A percentile compares a stretch with the other conserved stretches of the same genome.
Conservation (phyloP, 208 protist species). For the Leishmania lainsoni region DNA sequence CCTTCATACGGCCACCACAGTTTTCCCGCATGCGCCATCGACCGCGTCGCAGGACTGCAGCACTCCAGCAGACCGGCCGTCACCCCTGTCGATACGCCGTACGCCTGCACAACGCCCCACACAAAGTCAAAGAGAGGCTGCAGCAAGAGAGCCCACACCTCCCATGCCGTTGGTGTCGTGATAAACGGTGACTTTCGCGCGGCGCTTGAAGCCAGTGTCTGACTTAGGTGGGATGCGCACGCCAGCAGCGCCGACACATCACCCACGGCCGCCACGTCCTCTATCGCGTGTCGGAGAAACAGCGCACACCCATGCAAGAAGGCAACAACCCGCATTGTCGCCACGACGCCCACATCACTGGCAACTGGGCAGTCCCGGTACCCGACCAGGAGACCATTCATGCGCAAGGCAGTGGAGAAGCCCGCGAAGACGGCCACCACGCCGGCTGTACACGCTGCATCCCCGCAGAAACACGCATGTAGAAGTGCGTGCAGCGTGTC, state of each 20-base stretch:
- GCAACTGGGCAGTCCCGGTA: background rate
- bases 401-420: constrained; percentile 19
- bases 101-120: constrained; percentile 27
- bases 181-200: background rate
- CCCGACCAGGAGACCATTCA: constrained; percentile 19
- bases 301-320: constrained; percentile 23
- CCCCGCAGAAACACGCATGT: background rate
- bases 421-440: constrained; percentile 29
- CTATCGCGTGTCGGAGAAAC: constrained; percentile 16
- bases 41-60: constrained; percentile 27
- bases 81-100: constrained; percentile 11
- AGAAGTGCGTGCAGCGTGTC: constrained; percentile 21
- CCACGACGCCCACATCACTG: background rate
- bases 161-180: background rate
- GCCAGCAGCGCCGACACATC: constrained; percentile 28
- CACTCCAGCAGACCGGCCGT: constrained; percentile 11
- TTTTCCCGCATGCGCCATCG: constrained; percentile 12
- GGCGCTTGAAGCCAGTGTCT: background rate
- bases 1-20: background rate
- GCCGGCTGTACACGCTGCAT: background rate
- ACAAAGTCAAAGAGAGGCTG: constrained; percentile 33
- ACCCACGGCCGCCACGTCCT: constrained; percentile 17
- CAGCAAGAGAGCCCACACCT: constrained; percentile 25
- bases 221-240: constrained; percentile 24
- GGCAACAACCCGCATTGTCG: background rate